Conservation (phyloP, 2,329 filamentous ascomycete species). For the Chrysoporthe cubensis region DNA sequence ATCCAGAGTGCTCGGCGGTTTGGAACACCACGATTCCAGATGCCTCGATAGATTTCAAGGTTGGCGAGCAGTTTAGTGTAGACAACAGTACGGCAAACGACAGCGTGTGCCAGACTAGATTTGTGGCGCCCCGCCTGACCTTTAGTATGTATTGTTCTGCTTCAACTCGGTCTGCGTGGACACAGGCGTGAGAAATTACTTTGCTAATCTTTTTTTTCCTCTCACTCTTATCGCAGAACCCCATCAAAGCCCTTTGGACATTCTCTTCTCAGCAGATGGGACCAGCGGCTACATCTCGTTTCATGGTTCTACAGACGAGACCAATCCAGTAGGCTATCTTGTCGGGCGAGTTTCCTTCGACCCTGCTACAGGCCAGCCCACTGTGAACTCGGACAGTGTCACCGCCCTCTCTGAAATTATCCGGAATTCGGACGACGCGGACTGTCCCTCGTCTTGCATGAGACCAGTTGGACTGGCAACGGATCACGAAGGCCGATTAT, state of each 20-base stretch:
- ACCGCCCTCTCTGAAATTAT: constrained; percentile 57
- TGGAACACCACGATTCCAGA: constrained; percentile 60
- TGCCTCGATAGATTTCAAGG: constrained; percentile 41
- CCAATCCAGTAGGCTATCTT: constrained; percentile 51
- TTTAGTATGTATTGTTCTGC: constrained; percentile 35
- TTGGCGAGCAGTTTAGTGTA: constrained; percentile 55
- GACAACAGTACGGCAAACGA: constrained; percentile 44
- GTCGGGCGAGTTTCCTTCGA: constrained; percentile 47
- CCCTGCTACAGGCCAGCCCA: constrained; percentile 44
- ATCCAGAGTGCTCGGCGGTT: constrained; percentile 59
- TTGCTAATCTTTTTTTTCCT: background rate
- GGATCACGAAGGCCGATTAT: constrained; percentile 54
- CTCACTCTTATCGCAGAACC: constrained; percentile 31
- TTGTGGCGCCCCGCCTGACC: constrained; percentile 57
- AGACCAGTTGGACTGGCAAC: constrained; percentile 62
- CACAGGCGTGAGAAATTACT: background rate
- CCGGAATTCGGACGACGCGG: constrained; percentile 54
- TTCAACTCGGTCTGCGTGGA: no score
- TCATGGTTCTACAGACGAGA: constrained; percentile 56
- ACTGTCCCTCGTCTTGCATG: constrained; percentile 63
- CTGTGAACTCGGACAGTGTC: constrained; percentile 44
- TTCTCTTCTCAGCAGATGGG: constrained; percentile 64
- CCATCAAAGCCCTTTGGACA: constrained; percentile 73
- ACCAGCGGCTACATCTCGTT: constrained; percentile 69
- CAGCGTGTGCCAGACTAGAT: constrained; percentile 47